Conservation (phyloP, 2,329 filamentous ascomycete species). For the Aspergillus pseudonomiae region DNA sequence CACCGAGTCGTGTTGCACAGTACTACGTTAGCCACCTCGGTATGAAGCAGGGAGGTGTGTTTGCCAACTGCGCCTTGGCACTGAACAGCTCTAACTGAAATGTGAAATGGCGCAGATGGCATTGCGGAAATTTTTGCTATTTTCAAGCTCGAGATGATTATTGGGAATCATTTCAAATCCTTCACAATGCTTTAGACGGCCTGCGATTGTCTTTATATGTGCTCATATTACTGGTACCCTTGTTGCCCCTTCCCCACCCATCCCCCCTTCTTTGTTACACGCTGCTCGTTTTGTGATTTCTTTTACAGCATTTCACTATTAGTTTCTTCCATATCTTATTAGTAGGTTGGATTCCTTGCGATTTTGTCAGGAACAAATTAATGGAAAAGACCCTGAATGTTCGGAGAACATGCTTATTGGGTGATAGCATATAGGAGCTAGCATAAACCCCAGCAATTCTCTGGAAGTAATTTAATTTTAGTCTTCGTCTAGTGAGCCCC, state of each 20-base stretch:
- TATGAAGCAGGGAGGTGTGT: slow-evolving; percentile 3
- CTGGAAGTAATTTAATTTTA: neutral
- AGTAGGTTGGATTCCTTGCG: slow-evolving; percentile 39
- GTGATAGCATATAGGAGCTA: slow-evolving; percentile 15
- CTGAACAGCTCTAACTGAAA: slow-evolving; percentile 7
- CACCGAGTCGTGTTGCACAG: slow-evolving; percentile 13
- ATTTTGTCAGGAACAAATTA: slow-evolving; percentile 37
- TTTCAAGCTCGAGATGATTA: slow-evolving; percentile 19
- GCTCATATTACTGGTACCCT: slow-evolving; percentile 30
- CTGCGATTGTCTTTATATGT: slow-evolving; percentile 34
- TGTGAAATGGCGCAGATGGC: slow-evolving; percentile 12
- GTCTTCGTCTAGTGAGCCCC: neutral
- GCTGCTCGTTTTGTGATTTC: slow-evolving; percentile 1
- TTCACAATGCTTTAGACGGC: slow-evolving; percentile 38
- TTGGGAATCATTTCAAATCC: slow-evolving; percentile 23
- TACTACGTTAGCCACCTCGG: neutral
- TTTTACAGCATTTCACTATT: slow-evolving; percentile 20
- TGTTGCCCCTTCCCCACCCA: slow-evolving; percentile 1
- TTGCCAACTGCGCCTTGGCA: slow-evolving; percentile 6
- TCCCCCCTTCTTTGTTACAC: neutral
- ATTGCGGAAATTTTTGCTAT: slow-evolving; percentile 5
- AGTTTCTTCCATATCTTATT: slow-evolving; percentile 25
- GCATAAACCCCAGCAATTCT: slow-evolving; percentile 1
- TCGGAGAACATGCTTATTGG: slow-evolving; percentile 14
- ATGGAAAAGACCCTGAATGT: slow-evolving; percentile 38